Evolutionary conservation across 192 early-diverging fungal genomes (phyloP), one percentile per base, ranked within the genome.

Genomic region (Linnemannia exigua): DNA sequence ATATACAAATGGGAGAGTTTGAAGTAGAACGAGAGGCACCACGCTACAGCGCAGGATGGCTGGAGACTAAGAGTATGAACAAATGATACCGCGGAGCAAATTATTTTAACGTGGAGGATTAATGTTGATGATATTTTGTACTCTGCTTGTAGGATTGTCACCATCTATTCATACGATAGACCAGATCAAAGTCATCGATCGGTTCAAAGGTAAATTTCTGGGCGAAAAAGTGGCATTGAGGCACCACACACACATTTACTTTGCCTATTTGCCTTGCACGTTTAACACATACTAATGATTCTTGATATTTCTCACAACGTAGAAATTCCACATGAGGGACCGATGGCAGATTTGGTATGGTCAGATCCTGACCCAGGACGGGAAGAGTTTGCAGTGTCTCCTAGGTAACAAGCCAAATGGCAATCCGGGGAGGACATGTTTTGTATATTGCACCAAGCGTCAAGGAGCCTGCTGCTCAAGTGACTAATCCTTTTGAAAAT

Each of bases 341-440:
- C 96, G n/a, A 97, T 97, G 95, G 95, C 96, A 22, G 97, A 97
- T 87, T 86, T 97, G n/a, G 97, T 97, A 22, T 97, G 96, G 96
- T 95, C 94, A 35, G 96, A 97, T 87, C 96, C 96, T 5, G 93
- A 94, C 50, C 92, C 94, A 16, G 91, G 92, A 63, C 90, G 93
- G 38, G 92, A 94, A 68, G 95, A 95, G 36, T 97, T 97, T 89
- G 87, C 91, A 11, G 92, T 96, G 31, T 96, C 95, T n/a, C 93
- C 95, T 38, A 90, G 92, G 91, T 93, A 88, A 46, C 69, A 52
- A 58, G 28, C 15, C 63, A 20, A n/a, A n/a, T n/a, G n/a, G n/a
- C n/a, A n/a, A n/a, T n/a, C n/a, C n/a, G n/a, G n/a, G n/a, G 41
- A 44, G 41, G 41, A 44, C n/a, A n/a, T n/a, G n/a, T 44, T 9